Conservation (phyloP, 2,329 filamentous ascomycete genomes). For the Neurospora crassa region DNA sequence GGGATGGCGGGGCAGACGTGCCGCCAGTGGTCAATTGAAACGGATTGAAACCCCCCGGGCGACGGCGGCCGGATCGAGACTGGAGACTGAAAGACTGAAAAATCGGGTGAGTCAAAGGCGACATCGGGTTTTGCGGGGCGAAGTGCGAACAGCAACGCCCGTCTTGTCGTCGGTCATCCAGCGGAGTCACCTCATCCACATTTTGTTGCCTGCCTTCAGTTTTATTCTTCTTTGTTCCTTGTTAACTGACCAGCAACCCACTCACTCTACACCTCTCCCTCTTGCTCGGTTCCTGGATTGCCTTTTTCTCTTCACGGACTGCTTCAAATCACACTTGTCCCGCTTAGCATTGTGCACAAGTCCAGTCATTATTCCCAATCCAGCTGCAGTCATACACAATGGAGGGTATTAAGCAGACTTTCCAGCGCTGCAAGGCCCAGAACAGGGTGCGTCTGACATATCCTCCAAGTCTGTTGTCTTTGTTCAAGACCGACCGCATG, state of each 20-base stretch:
- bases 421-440: conserved; percentile 49
- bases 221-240: not conserved
- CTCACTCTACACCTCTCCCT: not conserved
- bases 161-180: not conserved
- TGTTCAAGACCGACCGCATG: not conserved
- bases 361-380: not conserved
- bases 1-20: not conserved
- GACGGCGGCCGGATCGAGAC: not conserved
- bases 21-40: not conserved
- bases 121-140: not conserved
- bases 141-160: not conserved
- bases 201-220: not conserved
- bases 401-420: conserved; percentile 51
- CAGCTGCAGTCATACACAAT: conserved; percentile 26
- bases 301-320: not conserved
- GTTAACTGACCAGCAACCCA: not conserved
- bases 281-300: not conserved
- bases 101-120: not conserved
- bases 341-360: not conserved
- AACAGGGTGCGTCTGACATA: conserved; percentile 37
- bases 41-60: not conserved
- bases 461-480: conserved; percentile 15
- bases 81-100: not conserved
- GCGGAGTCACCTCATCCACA: not conserved
- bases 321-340: not conserved